phyloP scores from a whole-genome alignment of 305 asterid genomes.

The Fraxinus dipetala region DNA sequence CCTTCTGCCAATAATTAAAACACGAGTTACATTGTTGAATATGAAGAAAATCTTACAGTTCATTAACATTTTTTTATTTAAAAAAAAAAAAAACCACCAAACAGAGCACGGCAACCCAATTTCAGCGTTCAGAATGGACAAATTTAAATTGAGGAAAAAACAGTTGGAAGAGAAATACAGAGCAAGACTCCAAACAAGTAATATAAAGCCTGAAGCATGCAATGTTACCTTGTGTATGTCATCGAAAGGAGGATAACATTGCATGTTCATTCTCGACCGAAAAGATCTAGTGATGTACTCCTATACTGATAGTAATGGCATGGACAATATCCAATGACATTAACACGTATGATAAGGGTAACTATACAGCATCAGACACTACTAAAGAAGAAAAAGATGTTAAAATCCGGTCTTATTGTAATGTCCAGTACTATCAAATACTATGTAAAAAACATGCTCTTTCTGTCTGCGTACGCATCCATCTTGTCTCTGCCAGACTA shows the following conservation, averaged over 20 bases:
- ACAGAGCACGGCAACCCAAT: background rate
- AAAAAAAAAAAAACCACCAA: background rate
- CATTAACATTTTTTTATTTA: background rate
- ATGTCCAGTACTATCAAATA: background rate
- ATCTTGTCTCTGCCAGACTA: background rate
- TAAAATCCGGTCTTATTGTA: background rate
- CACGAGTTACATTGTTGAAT: conserved; percentile 12
- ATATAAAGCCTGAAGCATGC: background rate
- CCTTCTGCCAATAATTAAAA: conserved; percentile 59
- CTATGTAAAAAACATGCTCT: background rate
- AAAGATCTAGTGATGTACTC: background rate
- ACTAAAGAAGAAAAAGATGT: background rate
- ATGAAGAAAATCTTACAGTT: background rate
- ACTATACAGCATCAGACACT: background rate
- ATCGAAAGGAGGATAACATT: background rate
- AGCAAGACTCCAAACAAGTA: background rate
- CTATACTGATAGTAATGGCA: background rate
- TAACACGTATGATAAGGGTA: background rate
- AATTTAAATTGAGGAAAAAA: background rate
- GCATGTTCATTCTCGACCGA: background rate
- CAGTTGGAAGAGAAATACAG: background rate
- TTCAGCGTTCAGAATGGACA: background rate
- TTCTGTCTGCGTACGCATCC: background rate
- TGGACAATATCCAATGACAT: background rate
- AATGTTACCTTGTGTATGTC: background rate